These are phyloP conservation scores for Tuber aestivum DNA, from an alignment of 495 filamentous ascomycete genomes.

Conservation along the genomic window DNA sequence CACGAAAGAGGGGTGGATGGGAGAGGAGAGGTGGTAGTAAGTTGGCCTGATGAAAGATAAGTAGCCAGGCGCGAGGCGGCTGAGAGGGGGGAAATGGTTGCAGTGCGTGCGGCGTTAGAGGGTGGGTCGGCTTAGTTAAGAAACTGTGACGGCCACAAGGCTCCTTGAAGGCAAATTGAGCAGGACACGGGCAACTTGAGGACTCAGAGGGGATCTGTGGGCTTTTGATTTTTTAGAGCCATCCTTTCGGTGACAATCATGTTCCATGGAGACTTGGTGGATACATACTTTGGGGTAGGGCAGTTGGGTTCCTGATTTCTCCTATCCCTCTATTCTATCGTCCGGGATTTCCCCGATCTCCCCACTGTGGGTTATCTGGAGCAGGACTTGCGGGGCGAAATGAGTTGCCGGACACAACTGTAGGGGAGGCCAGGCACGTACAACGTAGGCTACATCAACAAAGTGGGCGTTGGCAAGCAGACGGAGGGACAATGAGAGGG, in stretches of 20 bases:
- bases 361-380: background rate
- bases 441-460: background rate
- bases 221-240: background rate
- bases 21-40: background rate
- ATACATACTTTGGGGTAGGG: background rate
- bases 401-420: background rate
- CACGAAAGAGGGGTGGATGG: constrained; percentile 31
- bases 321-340: background rate
- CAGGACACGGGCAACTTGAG: background rate
- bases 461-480: background rate
- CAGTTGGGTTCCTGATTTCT: background rate
- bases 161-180: background rate
- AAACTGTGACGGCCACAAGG: constrained; percentile 1
- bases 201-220: background rate
- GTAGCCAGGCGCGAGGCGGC: constrained; percentile 1
- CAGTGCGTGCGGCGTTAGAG: constrained; percentile 25
- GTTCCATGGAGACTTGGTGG: background rate
- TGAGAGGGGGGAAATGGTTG: constrained; percentile 15
- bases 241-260: background rate
- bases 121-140: constrained; percentile 13
- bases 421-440: background rate
- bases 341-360: background rate
- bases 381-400: background rate
- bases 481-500: background rate
- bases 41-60: constrained; percentile 1